A percentile compares a stretch with the other conserved stretches of the same genome.
Conservation (phyloP, 768 basidiomycete species). For the Psilocybe azurescens region DNA sequence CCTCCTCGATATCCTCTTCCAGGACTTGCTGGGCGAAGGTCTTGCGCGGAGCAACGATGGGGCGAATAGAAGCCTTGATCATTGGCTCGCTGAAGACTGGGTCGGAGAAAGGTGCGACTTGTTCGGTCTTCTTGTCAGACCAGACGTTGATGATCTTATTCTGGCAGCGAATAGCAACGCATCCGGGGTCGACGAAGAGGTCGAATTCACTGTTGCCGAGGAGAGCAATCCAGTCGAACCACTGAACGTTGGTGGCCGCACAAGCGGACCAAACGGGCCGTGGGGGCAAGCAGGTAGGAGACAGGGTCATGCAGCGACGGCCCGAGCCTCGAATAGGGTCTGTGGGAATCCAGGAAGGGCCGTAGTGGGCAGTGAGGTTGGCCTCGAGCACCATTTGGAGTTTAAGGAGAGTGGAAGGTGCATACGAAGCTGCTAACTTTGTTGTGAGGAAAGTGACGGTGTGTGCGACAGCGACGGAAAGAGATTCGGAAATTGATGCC, state of each 20-base stretch:
- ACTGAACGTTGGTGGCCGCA: slow-evolving; percentile 70
- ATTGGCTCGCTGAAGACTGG: slow-evolving; percentile 27
- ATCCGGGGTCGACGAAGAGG: slow-evolving; percentile 82
- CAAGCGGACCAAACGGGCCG: slow-evolving; percentile 75
- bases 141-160: slow-evolving; percentile 64
- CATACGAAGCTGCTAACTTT: slow-evolving; percentile 60
- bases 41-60: slow-evolving; percentile 40
- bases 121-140: slow-evolving; percentile 56
- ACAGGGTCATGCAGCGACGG: slow-evolving; percentile 76
- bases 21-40: slow-evolving; percentile 78
- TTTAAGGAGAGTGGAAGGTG: slow-evolving; percentile 67
- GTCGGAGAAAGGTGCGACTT: slow-evolving; percentile 24
- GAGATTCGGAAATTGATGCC: slow-evolving; percentile 50
- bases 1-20: slow-evolving; percentile 73
- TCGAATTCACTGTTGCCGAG: slow-evolving; percentile 78
- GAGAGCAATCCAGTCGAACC: slow-evolving; percentile 80
- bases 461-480: slow-evolving; percentile 74
- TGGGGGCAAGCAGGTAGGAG: slow-evolving; percentile 72
- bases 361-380: slow-evolving; percentile 73
- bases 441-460: slow-evolving; percentile 77
- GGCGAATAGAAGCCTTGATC: slow-evolving; percentile 13
- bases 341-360: slow-evolving; percentile 65
- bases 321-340: slow-evolving; percentile 76
- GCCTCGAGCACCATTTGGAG: slow-evolving; percentile 76
- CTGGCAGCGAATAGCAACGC: slow-evolving; percentile 69